These are phyloP conservation scores for Solanum chmielewskii DNA, from an alignment of 257 asterid species.

Conservation along the genomic window DNA sequence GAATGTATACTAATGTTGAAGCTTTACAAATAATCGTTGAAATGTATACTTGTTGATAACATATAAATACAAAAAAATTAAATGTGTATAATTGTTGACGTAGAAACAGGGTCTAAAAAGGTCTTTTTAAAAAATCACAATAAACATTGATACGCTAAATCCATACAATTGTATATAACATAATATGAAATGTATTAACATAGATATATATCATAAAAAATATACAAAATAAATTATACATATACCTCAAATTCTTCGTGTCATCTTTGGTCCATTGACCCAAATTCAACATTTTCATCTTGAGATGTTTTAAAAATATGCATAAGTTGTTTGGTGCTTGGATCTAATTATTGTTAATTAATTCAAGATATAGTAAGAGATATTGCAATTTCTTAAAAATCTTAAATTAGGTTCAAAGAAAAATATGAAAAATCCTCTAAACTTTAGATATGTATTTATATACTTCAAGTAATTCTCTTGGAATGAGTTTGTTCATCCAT, in stretches of 20 bases:
- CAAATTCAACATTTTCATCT: no score
- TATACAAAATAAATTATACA: no score
- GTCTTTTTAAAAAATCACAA: not conserved
- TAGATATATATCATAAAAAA: no score
- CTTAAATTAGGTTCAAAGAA: no score
- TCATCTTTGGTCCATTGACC: no score
- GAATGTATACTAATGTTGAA: not conserved
- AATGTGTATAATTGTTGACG: not conserved
- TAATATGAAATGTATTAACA: no score
- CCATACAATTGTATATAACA: no score
- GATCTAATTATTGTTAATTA: not conserved
- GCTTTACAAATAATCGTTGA: not conserved
- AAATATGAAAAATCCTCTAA: no score
- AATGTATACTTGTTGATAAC: not conserved
- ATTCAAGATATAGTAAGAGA: not conserved
- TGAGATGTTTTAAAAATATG: no score
- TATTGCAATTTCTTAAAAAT: not conserved
- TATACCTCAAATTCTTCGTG: no score
- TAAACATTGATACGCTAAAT: not conserved
- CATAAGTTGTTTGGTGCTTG: not conserved
- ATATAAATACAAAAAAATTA: no score
- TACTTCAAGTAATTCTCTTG: no score
- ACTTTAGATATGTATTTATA: not conserved
- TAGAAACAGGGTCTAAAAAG: not conserved
- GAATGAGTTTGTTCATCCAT: not conserved